Base-by-base conservation (phyloP, 257 asterid species). In the Petunia secreta region DNA sequence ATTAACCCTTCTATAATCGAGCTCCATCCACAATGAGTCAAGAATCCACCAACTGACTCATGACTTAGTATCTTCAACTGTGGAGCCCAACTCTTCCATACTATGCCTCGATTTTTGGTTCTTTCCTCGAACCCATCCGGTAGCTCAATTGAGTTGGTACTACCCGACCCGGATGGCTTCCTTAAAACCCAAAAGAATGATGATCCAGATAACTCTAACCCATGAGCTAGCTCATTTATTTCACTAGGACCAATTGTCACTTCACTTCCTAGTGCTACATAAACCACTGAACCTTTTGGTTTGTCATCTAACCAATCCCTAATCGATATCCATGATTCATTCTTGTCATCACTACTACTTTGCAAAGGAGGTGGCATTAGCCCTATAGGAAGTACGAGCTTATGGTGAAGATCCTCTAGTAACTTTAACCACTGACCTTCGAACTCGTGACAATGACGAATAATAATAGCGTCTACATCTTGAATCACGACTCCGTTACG, bases 1-100 rank as follows among this genome's bases (percentile, higher is more conserved):
- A 65, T 80, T 4, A 84, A 25, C 7, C 90, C 90, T 78, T 90
- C 90, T 6, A 88, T 75, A 1, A 54, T 53, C 0, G 93, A 91
- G 58, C 90, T 64, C 91, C 91, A 88, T 2, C 91, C 91, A 25
- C 89, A 84, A 1, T 90, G 92, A 11, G 90, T 88, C 84, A 88
- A 76, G 83, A 87, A 90, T 1, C 87, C 91, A 0, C 91, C 91
- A 3, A 90, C 78, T 0, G 92, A 86, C 2, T 78, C 87, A 60
- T 90, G 92, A 46, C 90, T 84, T 75, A 89, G 71, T 84, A 88
- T 87, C 75, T 75, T 79, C 75, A 87, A 0, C n/a, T 82, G 91
- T 1, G 90, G 94, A 0, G 77, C 91, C 92, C 94, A 84, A 0
- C 75, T 86, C 79, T 53, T 85, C 90, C 92, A 89, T 52, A 87